phyloP scores from a whole-genome alignment of 2,329 filamentous ascomycete species.

The Exophiala phaeomuriformis region DNA sequence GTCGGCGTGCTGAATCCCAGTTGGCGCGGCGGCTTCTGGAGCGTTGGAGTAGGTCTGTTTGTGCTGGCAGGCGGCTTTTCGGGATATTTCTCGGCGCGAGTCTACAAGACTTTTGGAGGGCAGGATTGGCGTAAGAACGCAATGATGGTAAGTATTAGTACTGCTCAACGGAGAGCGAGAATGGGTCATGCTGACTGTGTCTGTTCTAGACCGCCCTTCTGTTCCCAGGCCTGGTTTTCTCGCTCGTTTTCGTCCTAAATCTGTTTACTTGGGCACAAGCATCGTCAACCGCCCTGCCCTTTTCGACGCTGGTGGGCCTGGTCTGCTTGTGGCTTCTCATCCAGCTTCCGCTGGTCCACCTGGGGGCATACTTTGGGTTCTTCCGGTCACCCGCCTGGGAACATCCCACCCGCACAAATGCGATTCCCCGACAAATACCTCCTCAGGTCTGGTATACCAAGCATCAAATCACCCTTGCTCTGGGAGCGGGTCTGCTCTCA shows the following conservation, averaged over 20 bases:
- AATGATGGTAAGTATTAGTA: conserved; percentile 44
- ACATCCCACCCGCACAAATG: conserved; percentile 70
- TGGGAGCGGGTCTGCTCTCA: conserved; percentile 66
- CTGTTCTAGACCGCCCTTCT: conserved; percentile 57
- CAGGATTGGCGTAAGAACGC: conserved; percentile 68
- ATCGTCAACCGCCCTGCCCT: conserved; percentile 78
- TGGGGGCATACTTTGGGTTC: conserved; percentile 71
- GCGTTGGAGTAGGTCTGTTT: conserved; percentile 74
- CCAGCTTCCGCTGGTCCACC: conserved; percentile 75
- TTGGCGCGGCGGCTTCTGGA: conserved; percentile 84
- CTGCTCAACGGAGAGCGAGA: background rate
- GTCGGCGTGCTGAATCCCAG: conserved; percentile 75
- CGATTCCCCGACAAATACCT: conserved; percentile 66
- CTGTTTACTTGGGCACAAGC: conserved; percentile 87
- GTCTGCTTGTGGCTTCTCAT: conserved; percentile 75
- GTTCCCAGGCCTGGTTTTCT: conserved; percentile 71
- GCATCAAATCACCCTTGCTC: conserved; percentile 53
- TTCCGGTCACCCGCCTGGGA: conserved; percentile 61
- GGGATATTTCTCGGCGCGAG: conserved; percentile 75
- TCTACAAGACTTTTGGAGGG: conserved; percentile 79
- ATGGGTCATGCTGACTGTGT: conserved; percentile 7
- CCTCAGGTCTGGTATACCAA: conserved; percentile 67
- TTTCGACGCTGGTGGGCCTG: conserved; percentile 67
- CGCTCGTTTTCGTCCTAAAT: conserved; percentile 70
- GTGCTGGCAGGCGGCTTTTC: conserved; percentile 77